Percentiles rank a stretch among this genome's conserved stretches.
These are phyloP conservation scores for Lyophyllum semitale DNA, from an alignment of 768 basidiomycete species.

Conservation along the genomic window DNA sequence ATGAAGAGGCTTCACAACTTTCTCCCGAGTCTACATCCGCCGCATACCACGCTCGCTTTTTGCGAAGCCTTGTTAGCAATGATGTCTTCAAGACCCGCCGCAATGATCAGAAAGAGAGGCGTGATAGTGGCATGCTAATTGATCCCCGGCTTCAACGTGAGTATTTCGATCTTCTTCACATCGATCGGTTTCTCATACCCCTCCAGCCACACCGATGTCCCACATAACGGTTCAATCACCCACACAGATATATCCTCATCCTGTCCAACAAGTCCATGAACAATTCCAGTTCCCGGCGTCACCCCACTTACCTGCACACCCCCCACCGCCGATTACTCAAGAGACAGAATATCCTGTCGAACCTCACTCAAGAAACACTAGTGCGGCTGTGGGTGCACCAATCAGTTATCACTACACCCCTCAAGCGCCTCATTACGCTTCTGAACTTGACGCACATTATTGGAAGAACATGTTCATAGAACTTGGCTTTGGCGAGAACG, in stretches of 20 bases:
- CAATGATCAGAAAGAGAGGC: conserved; percentile 34
- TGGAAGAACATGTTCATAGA: conserved; percentile 78
- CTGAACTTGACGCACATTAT: conserved; percentile 68
- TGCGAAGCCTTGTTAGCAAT: conserved; percentile 66
- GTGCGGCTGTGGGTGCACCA: conserved; percentile 12
- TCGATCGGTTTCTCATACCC: conserved; percentile 2
- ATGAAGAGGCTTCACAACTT: conserved; percentile 67
- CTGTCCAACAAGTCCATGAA: conserved; percentile 32
- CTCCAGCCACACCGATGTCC: conserved; percentile 23
- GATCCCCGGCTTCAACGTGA: conserved; percentile 61
- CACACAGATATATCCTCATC: conserved; percentile 37
- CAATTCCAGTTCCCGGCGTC: conserved; percentile 46
- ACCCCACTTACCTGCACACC: conserved; percentile 31
- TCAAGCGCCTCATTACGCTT: conserved; percentile 41
- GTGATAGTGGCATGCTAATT: conserved; percentile 45
- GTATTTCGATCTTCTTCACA: no score
- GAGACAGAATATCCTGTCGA: conserved; percentile 20
- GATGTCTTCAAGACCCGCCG: conserved; percentile 60
- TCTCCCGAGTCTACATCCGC: conserved; percentile 65
- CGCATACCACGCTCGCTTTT: conserved; percentile 79
- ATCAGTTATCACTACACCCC: conserved; percentile 34
- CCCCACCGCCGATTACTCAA: conserved; percentile 24
- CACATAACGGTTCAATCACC: conserved; percentile 29
- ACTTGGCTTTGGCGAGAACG: conserved; percentile 63
- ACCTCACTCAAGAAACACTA: conserved; percentile 8